Evolutionary conservation across 441 rosid species (phyloP).

Genomic region (Eruca vesicaria): DNA sequence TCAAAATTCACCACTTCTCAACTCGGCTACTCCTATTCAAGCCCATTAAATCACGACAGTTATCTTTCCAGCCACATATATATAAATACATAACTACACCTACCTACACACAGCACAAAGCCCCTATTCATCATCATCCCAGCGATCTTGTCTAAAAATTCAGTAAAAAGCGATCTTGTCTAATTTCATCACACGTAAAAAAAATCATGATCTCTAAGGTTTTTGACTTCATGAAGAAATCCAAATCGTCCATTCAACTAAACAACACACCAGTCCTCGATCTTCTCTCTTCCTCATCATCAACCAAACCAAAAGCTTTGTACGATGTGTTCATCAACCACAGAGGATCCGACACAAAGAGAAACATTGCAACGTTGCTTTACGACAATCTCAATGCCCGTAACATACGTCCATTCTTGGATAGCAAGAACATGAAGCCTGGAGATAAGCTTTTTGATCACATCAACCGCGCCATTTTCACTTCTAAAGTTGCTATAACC

Average conservation of each 20-base stretch:
- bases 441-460: conserved; percentile 67
- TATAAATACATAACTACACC: background rate
- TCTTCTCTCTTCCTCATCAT: conserved; percentile 23
- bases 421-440: conserved; percentile 69
- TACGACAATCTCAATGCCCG: conserved; percentile 51
- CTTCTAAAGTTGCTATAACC: conserved; percentile 58
- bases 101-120: background rate
- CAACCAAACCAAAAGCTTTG: conserved; percentile 25
- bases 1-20: conserved; percentile 24
- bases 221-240: conserved; percentile 31
- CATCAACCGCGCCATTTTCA: conserved; percentile 46
- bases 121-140: conserved; percentile 2
- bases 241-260: conserved; percentile 14
- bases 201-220: conserved; percentile 32
- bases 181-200: background rate
- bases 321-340: conserved; percentile 80
- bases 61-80: conserved; percentile 21
- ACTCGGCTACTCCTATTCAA: conserved; percentile 28
- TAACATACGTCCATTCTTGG: conserved; percentile 62
- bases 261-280: conserved; percentile 5
- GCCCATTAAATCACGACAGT: conserved; percentile 32
- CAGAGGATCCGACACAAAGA: conserved; percentile 73
- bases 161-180: background rate
- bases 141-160: background rate
- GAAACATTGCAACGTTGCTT: conserved; percentile 54